Conservation (phyloP, 805 yeast species). For the Hanseniaspora lachancei region DNA sequence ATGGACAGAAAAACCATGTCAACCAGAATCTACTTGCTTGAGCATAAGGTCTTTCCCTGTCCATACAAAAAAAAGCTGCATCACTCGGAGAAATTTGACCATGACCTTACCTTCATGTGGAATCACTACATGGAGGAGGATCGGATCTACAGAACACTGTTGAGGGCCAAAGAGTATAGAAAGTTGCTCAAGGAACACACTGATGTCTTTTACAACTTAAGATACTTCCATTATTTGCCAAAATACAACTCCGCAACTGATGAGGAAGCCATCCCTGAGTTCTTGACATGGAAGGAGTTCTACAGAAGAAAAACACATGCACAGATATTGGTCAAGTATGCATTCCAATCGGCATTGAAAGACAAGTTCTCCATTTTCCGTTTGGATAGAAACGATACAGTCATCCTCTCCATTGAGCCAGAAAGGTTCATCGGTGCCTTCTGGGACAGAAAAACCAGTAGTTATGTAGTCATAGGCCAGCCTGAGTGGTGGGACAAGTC, state of each 20-base stretch:
- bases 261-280: background rate
- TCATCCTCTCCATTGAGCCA: background rate
- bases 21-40: background rate
- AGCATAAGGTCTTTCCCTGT: background rate
- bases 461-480: background rate
- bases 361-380: background rate
- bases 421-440: background rate
- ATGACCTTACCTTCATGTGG: background rate
- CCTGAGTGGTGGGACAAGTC: background rate
- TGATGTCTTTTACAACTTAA: background rate
- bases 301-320: background rate
- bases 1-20: background rate
- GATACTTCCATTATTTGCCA: background rate
- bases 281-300: background rate
- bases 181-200: background rate
- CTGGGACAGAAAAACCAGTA: background rate
- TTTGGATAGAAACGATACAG: background rate
- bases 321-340: background rate
- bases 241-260: background rate
- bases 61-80: background rate
- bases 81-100: background rate
- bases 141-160: background rate
- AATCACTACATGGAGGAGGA: background rate
- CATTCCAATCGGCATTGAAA: background rate
- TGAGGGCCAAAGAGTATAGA: background rate